phyloP scores from a whole-genome alignment of 257 asterid genomes.

The Ocimum tenuiflorum region DNA sequence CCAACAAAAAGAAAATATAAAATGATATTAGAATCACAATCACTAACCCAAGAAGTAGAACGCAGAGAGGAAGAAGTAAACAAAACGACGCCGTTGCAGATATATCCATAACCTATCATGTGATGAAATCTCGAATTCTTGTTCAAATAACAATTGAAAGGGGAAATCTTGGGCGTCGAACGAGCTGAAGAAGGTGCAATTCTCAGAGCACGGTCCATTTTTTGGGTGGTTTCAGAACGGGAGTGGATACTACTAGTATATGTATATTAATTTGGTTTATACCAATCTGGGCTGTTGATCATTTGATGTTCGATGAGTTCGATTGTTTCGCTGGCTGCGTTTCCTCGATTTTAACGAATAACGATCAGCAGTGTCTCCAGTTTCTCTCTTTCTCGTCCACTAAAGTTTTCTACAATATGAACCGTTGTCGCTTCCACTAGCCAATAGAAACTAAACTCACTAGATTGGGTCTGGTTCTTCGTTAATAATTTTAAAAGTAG shows the following conservation, averaged over 20 bases:
- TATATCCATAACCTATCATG: slow-evolving; percentile 7
- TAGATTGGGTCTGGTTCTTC: neutral
- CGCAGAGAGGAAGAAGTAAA: slow-evolving; percentile 9
- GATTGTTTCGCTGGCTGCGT: neutral
- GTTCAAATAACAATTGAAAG: slow-evolving; percentile 9
- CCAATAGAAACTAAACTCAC: neutral
- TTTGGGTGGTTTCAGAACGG: neutral
- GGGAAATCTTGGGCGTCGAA: slow-evolving; percentile 24
- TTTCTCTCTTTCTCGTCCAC: too few species aligned
- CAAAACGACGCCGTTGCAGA: slow-evolving; percentile 18
- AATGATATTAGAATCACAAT: neutral
- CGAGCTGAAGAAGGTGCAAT: slow-evolving; percentile 25
- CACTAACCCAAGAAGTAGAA: slow-evolving; percentile 25
- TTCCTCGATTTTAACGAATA: slow-evolving; percentile 17
- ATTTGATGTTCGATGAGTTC: slow-evolving; percentile 13
- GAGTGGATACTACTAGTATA: neutral
- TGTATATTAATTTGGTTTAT: neutral
- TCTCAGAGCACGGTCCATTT: slow-evolving; percentile 29
- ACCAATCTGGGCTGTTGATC: neutral
- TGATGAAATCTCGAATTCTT: slow-evolving; percentile 19
- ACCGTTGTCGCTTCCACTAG: neutral
- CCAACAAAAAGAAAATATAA: too few species aligned
- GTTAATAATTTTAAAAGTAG: too few species aligned
- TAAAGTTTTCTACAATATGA: neutral
- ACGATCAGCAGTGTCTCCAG: neutral